phyloP scores from a whole-genome alignment of 495 filamentous ascomycete genomes.

The Neurospora sp. region DNA sequence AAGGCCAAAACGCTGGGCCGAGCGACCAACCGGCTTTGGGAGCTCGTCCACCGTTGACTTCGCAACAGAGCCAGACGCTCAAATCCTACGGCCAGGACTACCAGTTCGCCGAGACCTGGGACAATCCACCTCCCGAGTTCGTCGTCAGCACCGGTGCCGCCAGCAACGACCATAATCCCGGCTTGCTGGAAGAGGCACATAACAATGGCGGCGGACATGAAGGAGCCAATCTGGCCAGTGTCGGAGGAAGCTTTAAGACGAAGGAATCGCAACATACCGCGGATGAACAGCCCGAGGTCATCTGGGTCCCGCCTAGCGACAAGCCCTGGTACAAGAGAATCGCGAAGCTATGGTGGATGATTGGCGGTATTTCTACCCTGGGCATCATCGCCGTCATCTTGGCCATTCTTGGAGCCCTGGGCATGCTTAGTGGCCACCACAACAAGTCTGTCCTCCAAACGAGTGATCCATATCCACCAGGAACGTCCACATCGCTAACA shows the following conservation, averaged over 20 bases:
- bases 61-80: neutral
- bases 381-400: conserved; percentile 15
- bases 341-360: conserved; percentile 9
- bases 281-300: neutral
- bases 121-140: conserved; percentile 17
- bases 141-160: conserved; percentile 1
- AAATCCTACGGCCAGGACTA: conserved; percentile 15
- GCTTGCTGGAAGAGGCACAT: neutral
- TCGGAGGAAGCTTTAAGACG: neutral
- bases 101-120: conserved; percentile 17
- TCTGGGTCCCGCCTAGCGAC: conserved; percentile 11
- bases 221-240: neutral
- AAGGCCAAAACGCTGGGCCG: conserved; percentile 1
- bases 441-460: conserved; percentile 4
- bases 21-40: neutral
- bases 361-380: conserved; percentile 7
- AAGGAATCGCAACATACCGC: conserved; percentile 5
- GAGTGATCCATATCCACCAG: neutral
- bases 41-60: conserved; percentile 3
- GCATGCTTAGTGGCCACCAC: conserved; percentile 1
- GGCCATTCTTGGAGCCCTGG: conserved; percentile 21
- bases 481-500: conserved; percentile 5
- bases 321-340: conserved; percentile 18
- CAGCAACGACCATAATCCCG: neutral
- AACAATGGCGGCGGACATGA: conserved; percentile 1